Base-by-base conservation (phyloP, 2,329 filamentous ascomycete genomes). In the Geoglossum cookeanum region DNA sequence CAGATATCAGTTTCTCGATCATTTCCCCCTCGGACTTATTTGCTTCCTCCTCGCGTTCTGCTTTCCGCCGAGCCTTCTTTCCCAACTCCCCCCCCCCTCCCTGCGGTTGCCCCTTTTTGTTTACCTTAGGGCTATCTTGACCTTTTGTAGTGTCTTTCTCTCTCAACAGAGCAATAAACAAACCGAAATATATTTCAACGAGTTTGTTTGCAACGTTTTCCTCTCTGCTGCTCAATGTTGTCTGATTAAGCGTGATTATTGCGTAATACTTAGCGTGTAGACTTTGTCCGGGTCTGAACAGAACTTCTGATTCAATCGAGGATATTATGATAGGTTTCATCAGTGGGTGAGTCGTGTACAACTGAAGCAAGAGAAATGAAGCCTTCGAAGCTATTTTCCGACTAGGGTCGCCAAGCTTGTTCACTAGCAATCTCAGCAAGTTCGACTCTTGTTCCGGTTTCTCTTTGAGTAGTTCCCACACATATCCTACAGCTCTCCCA, bases 391-490 rank as follows among this genome's bases (percentile, higher is more conserved):
- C 84, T 64, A 98, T 94, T 70, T 97, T 98, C 68, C 89, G 89
- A 62, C 94, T 88, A 49, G 85, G 87, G 67, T 98, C 92, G 64
- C 94, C 91, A 30, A 98, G 79, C 70, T 98, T 98, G 74, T 97
- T 97, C 63, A 98, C 88, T 58, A 98, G 73, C 58, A 98, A 74
- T 57, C 91, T 83, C 60, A 98, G 74, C 61, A 98, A 73, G 68
- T 98, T 98, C 57, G 91, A 85, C 69, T 98, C 92, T 67, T 98
- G 92, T 69, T 98, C 92, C 0, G 92, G 91, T 71, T 95, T 98
- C 68, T 95, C 90, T 68, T 88, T 92, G 60, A 98, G 74, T 44
- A 98, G 74, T 61, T 91, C 89, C 67, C 84, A 97, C 42, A 97
- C 84, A 64, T 95, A 94, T 62, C 89, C 92, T 49, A 98, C 78